Base-by-base conservation (phyloP, 306 rosid species). In the Corylus avellana region DNA sequence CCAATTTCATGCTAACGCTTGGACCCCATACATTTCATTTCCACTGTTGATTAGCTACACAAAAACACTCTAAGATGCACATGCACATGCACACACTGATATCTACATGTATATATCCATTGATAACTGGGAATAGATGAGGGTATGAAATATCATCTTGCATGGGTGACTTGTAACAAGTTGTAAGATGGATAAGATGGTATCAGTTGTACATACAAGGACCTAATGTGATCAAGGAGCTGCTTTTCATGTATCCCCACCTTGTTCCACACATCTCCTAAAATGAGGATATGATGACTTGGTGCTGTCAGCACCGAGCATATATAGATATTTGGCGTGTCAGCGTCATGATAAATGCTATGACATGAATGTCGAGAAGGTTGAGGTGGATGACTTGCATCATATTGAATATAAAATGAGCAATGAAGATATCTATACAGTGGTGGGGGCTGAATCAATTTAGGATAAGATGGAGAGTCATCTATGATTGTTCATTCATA, bases 1-100 rank as follows among this genome's bases (percentile, higher is more conserved):
- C 20, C 73, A 47, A 39, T 83, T 9, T 46, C 63, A 63, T 78
- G 50, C 51, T 79, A 71, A 48, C 70, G 61, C 72, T 85, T 63
- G 48, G 50, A 72, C 74, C 72, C 25, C 58, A 49, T 70, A 67
- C 64, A 2, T 58, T 58, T 58, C 66, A 59, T 59, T 22, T 59
- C 66, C 14, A 11, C 14, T 59, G 37, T 59, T 25, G 13, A 22
- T 59, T 59, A 58, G 13, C 79, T 8, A 55, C 47, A 32, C 77
- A 58, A 7, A n/a, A 4, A 0, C 37, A 57, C 62, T 8, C 75
- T 22, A 8, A 42, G 46, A 42, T 42, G 46, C 10, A 35, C 70
- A 63, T 72, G 12, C 68, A 58, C 72, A 54, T 12, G 17, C 49
- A 47, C 42, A 63, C 37, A 27, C 68, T 12, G 17, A 61, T 61